Evolutionary conservation across 2,329 filamentous ascomycete genomes (phyloP), one percentile per base, ranked within the genome.

Genomic region (Trichoderma sp.): DNA sequence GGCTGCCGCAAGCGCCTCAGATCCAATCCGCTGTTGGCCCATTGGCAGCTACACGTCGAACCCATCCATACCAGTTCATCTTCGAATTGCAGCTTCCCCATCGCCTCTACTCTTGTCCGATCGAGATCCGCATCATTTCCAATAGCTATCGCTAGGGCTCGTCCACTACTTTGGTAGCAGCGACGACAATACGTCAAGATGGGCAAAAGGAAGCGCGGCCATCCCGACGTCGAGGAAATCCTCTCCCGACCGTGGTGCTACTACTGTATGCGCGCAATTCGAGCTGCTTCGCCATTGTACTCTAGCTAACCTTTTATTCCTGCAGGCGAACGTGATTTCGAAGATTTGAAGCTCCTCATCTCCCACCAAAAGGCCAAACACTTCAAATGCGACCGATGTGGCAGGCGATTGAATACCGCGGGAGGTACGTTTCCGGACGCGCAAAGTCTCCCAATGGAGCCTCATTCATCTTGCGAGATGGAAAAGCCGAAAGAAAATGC

Each of bases 311-410:
- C 43, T 68, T 52, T 7, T 16, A 34, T 11, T 18, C 18, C 65
- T 21, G 3, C 67, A 90, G 88, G 88, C 81, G 96, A 99, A 82
- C 92, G 95, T 83, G 95, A 98, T 82, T 99, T 98, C 79, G 94
- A 98, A 80, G 96, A 99, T 79, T 81, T 97, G 58, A 97, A 97
- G 84, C 94, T 98, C 74, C 89, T 99, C 72, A 96, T 97, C 74
- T 94, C 92, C 69, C 96, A 99, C 80, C 96, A 98, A 78, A 98
- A 97, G 79, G 94, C 95, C n/a, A 98, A 98, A 82, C 96, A 99
- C 81, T 98, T 97, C 86, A 97, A 97, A 81, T 99, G 96, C 82
- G 93, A 97, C 75, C 85, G 91, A 82, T 99, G 96, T 79, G 90
- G 90, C 65, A 89, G 96, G 72, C 87, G 94, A 73, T 82, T 99